Evolutionary conservation across 176 grass and related monocot species (phyloP).

Genomic region (Oryza nivara): DNA sequence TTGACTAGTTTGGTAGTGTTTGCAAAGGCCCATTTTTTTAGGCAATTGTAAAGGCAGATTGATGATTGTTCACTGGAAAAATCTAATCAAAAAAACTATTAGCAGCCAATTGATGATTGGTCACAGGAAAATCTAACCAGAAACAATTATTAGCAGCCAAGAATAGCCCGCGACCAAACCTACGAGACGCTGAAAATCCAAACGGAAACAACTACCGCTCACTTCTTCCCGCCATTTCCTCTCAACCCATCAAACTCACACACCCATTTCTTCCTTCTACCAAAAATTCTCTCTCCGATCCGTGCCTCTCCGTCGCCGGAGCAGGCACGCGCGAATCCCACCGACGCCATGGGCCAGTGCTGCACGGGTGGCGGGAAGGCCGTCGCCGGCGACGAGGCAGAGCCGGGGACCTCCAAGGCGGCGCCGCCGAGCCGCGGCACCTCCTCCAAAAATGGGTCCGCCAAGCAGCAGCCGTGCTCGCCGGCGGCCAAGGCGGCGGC

Average conservation of each 20-base stretch:
- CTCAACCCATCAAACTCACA: slow-evolving; percentile 8
- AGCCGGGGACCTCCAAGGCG: background rate
- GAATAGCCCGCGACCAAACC: background rate
- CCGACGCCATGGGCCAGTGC: slow-evolving; percentile 65
- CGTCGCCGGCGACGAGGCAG: background rate
- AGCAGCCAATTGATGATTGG: background rate
- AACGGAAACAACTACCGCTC: background rate
- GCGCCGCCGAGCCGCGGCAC: background rate
- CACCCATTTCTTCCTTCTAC: background rate
- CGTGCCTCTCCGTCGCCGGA: slow-evolving; percentile 43
- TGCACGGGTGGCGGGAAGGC: slow-evolving; percentile 42
- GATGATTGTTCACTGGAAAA: too few species aligned
- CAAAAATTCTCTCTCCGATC: slow-evolving; percentile 14
- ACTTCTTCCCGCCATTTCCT: slow-evolving; percentile 42
- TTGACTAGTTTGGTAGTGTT: background rate
- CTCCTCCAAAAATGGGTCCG: background rate
- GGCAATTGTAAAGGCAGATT: background rate
- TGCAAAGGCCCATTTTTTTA: background rate
- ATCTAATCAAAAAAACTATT: too few species aligned
- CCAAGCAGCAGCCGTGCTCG: background rate
- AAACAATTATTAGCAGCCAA: background rate
- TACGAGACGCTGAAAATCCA: background rate
- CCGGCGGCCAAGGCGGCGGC: slow-evolving; percentile 30
- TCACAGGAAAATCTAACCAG: background rate
- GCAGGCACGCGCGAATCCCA: slow-evolving; percentile 37